Evolutionary conservation across 306 rosid genomes (phyloP), one percentile per base, ranked within the genome.

Genomic region (Cucurbita maxima): DNA sequence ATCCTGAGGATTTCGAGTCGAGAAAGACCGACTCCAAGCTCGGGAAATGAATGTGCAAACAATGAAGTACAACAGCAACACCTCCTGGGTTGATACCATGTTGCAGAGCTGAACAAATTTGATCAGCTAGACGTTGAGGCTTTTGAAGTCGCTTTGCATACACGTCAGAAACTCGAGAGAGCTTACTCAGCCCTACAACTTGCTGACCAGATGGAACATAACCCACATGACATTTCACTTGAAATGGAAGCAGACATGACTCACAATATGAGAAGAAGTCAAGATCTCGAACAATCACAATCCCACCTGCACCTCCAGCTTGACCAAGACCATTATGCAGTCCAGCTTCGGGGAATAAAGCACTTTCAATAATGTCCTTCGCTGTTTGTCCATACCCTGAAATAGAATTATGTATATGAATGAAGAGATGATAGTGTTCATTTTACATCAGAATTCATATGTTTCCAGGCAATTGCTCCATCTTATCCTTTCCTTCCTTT

Each of bases 261-360:
- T 95, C 99, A 6, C 99, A 95, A 71, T 89, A 89, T 19, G 96
- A 91, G 78, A 89, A 95, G 71, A 86, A 79, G 81, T 95, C 90
- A 41, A 95, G 79, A 80, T 95, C 99, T 74, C 97, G 79, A 76
- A 95, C 99, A 78, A 91, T 75, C 79, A 95, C 97, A 4, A 95
- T 92, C 82, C 97, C 99, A 54, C 99, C 97, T 25, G 85, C 89
- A 72, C 97, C 97, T 58, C 99, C 97, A 25, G 97, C 97, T 73
- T 86, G 96, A 57, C 96, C 97, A 76, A 86, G 84, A 72, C 82
- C 78, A 63, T 82, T 80, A 59, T 89, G 90, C 52, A 89, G 79
- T 55, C 99, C 96, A 79, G 88, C 92, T 88, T 95, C 99, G 25
- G 96, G 96, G 78, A 95, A 95, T 57, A 95, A 83, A 81, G 97